Percentiles rank a stretch among this genome's conserved stretches.
Conservation (phyloP, 129 eudicot genomes). For the Mikania micrantha region DNA sequence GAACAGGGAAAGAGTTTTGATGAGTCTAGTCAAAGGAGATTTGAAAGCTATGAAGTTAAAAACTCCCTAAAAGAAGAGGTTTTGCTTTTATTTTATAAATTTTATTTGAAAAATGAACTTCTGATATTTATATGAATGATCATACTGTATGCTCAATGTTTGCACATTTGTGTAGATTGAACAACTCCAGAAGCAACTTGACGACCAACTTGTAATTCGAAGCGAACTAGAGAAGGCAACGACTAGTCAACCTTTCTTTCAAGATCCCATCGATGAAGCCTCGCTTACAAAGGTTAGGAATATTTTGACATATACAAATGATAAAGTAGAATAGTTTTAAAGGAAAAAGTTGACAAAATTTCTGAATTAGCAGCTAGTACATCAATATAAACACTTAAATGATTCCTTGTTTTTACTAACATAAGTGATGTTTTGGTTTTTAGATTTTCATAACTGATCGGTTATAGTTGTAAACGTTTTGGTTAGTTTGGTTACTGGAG, state of each 20-base stretch:
- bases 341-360: not conserved
- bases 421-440: no score
- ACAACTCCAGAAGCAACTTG: conserved; percentile 54
- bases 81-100: not conserved
- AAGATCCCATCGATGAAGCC: conserved; percentile 28
- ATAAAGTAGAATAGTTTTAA: no score
- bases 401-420: no score
- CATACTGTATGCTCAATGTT: not conserved
- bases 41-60: conserved; percentile 27
- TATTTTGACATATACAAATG: not conserved
- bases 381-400: not conserved
- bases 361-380: not conserved
- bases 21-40: conserved; percentile 31
- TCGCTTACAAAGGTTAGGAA: conserved; percentile 38
- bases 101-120: not conserved
- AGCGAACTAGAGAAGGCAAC: conserved; percentile 50
- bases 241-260: conserved; percentile 26
- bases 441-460: no score
- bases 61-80: conserved; percentile 51
- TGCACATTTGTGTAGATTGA: conserved; percentile 30
- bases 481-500: no score
- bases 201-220: conserved; percentile 44
- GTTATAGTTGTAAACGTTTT: no score
- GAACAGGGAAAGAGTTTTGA: conserved; percentile 26
- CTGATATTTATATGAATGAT: not conserved